phyloP scores from a whole-genome alignment of 192 early-diverging fungal species.

The Geranomyces variabilis region DNA sequence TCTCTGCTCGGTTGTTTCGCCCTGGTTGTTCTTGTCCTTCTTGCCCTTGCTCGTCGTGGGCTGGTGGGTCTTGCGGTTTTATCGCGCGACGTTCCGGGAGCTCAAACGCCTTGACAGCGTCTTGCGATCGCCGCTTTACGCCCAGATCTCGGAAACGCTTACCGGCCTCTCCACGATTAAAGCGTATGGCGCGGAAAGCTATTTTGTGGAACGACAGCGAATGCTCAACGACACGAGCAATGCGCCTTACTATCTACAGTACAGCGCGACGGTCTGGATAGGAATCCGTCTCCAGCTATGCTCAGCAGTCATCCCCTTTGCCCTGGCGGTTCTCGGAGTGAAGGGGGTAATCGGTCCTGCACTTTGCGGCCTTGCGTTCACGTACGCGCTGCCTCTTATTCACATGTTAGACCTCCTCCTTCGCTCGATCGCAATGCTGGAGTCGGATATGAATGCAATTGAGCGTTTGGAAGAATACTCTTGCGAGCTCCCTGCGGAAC shows the following conservation, averaged over 20 bases:
- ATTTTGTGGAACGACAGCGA: background rate
- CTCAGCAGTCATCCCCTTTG: background rate
- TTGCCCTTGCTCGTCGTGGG: slow-evolving; percentile 24
- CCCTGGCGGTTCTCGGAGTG: slow-evolving; percentile 6
- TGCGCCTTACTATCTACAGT: slow-evolving; percentile 23
- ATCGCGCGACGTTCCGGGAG: slow-evolving; percentile 45
- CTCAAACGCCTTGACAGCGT: slow-evolving; percentile 75
- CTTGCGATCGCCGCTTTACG: slow-evolving; percentile 70
- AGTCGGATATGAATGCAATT: slow-evolving; percentile 42
- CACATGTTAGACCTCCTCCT: slow-evolving; percentile 74
- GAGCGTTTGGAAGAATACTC: slow-evolving; percentile 52
- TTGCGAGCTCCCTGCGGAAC: slow-evolving; percentile 38
- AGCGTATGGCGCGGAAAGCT: slow-evolving; percentile 57
- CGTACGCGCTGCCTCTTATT: slow-evolving; percentile 81
- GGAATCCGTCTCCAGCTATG: slow-evolving; percentile 24
- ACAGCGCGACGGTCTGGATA: slow-evolving; percentile 30
- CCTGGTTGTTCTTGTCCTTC: slow-evolving; percentile 32
- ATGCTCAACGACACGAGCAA: slow-evolving; percentile 4
- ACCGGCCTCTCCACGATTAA: slow-evolving; percentile 71
- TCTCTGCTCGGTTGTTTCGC: slow-evolving; percentile 39
- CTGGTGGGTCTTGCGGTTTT: slow-evolving; percentile 37
- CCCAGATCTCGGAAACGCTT: slow-evolving; percentile 66
- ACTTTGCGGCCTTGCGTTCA: slow-evolving; percentile 73
- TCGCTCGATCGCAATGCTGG: slow-evolving; percentile 66
- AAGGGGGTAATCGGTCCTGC: slow-evolving; percentile 55